Base-by-base conservation (phyloP, 148 eudicot genomes). In the Silene uniflora region DNA sequence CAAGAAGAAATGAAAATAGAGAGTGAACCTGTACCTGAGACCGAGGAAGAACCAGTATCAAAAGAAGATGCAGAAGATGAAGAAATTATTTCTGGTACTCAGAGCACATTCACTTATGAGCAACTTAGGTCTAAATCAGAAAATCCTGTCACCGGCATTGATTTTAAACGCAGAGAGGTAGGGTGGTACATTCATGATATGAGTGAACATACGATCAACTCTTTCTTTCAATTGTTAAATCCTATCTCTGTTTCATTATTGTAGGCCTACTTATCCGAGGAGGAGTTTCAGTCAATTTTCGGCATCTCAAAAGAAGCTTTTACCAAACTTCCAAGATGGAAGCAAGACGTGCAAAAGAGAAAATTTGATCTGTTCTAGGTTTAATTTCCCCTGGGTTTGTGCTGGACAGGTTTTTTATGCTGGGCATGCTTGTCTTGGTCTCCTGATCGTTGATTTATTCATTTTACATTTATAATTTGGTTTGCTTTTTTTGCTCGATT, bases 81-180 rank as follows among this genome's bases (percentile, higher is more conserved):
- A 69, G 93, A 85, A 66, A 78, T 81, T 81, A 86, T 81, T 74
- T 78, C 87, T 81, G 97, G 81, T 78, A 79, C 75, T 73, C 90
- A 82, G 77, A 87, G 85, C 79, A 90, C 86, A n/a, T 95, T 95
- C 77, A 83, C 80, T 75, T 95, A 92, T 56, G 98, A 91, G 17
- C 91, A 82, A 79, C 86, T 95, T 76, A 89, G 75, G 86, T 91
- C 96, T 75, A 89, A 82, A 79, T 95, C 99, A 1, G 88, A 86
- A 25, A 87, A 92, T 76, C 99, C 99, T 18, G 98, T 89, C 68
- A 89, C 94, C 9, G 98, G 97, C 71, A 95, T 95, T 54, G 99
- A 95, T 84, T 91, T 91, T 63, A 95, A 92, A 74, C 88, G 96
- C 47, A 92, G 99, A 88, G 99, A 95, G 99, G 99, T 95, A 73